Evolutionary conservation across 768 basidiomycete genomes (phyloP), one percentile per base, ranked within the genome.

Genomic region (Fomitopsis serialis): DNA sequence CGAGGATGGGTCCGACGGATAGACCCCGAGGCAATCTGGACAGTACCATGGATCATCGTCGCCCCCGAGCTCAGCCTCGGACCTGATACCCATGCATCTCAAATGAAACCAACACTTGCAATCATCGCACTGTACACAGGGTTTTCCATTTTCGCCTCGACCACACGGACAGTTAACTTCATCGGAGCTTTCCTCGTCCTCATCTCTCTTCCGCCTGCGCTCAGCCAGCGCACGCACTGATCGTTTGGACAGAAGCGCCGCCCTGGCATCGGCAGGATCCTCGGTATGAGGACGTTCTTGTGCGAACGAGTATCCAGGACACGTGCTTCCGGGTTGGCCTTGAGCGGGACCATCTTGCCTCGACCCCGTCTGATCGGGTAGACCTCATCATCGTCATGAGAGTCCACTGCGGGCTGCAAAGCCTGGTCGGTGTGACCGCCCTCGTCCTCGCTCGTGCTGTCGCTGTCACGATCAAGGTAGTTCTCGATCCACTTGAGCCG

Each of bases 31-130:
- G 60, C 90, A 82, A 54, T 73, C 70, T 48, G 72, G 66, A 67
- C 89, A 87, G 66, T 78, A 92, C 89, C 90, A 93, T 1, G 81
- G 81, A 59, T 90, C 88, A 60, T 90, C 87, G 62, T 89, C 87
- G 46, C 69, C 78, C 7, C 88, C 90, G 15, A 92, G 72, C 48
- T 89, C 82, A 11, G 76, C 68, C 32, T 81, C 76, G 59, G 74
- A 76, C 48, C 69, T 70, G 59, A 92, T 86, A 48, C 88, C 89
- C 35, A 92, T 83, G 67, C 90, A 93, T 42, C 80, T 70, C 29
- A 90, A 74, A 68, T 93, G 90, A 63, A 87, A 92, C 90, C 90
- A 93, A 15, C 74, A 83, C 63, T 80, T 74, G 66, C 90, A 93
- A 3, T 76, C 75, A 60, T 92, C 89, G 59, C 90, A 93, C 61